Conservation (phyloP, 208 protist species). For the Leishmania aethiopica region DNA sequence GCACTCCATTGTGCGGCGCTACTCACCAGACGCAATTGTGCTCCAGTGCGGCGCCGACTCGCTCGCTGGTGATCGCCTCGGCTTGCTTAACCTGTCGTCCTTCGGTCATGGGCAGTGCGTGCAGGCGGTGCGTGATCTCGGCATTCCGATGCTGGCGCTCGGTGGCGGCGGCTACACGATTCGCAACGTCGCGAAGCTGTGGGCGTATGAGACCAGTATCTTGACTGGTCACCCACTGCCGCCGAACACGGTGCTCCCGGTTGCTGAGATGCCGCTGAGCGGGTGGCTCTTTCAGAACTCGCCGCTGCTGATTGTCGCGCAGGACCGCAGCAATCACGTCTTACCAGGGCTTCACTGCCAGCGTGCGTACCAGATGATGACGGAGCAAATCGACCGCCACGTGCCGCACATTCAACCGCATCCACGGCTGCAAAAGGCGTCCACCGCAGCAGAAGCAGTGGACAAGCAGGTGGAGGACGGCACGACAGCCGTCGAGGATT, state of each 20-base stretch:
- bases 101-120: conserved; percentile 96
- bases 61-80: conserved; percentile 97
- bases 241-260: conserved; percentile 66
- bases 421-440: conserved; percentile 21
- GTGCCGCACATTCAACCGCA: conserved; percentile 53
- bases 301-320: conserved; percentile 68
- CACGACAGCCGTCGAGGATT: not conserved
- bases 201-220: conserved; percentile 95
- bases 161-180: conserved; percentile 99
- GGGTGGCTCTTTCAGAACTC: conserved; percentile 88
- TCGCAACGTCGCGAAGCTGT: conserved; percentile 98
- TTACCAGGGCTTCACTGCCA: conserved; percentile 71
- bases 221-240: conserved; percentile 72
- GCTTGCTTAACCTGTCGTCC: conserved; percentile 93
- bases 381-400: conserved; percentile 81
- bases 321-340: conserved; percentile 73
- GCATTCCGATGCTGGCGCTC: conserved; percentile 96
- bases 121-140: conserved; percentile 91
- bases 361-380: conserved; percentile 58
- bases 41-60: conserved; percentile 99
- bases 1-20: conserved; percentile 49
- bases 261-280: conserved; percentile 68
- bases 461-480: conserved; percentile 10
- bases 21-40: conserved; percentile 95
- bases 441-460: not conserved